Evolutionary conservation across 2,329 filamentous ascomycete species (phyloP), one percentile per base, ranked within the genome.

Genomic region (Paecilomyces formosus): DNA sequence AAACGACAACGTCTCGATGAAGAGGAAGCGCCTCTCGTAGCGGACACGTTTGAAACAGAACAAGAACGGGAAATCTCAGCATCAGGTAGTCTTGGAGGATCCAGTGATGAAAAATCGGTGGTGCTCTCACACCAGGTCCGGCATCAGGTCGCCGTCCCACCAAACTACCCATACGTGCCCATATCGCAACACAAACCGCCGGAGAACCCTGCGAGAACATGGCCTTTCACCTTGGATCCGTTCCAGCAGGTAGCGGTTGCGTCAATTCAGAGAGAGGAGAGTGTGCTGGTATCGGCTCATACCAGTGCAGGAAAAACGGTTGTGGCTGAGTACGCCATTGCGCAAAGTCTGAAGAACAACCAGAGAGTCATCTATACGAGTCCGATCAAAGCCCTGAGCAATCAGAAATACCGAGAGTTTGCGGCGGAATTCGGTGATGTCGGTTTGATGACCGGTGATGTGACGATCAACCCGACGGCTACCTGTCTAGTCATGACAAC

Each of bases 401-500:
- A 99, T 76, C 94, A 99, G 72, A 99, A 99, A 73, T 99, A 96
- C 74, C 84, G 94, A 79, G 94, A 99, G 72, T 99, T 99, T 74
- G 87, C 89, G 65, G 90, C 89, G 50, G 90, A 96, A 60, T 99
- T 99, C 77, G 93, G 92, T 60, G 94, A 99, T 71, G 93, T 97
- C 55, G 94, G 94, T 59, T 81, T 99, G 61, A 97, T 99, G 93
- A 99, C 94, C 4, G 94, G 94, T 70, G 94, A 99, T 83, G 93
- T 97, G 63, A 99, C 94, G 24, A 99, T 99, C 76, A 99, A 99
- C 74, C 95, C 95, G 3, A 97, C 94, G 3, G 94, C 94, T 13
- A 97, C 92, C 60, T 99, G 94, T 73, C 80, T 99, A 59, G 94
- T 99, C 69, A 99, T 99, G 94, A 99, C 94, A 0, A 99, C 94